Base-by-base conservation (phyloP, 371 early-diverging fungal genomes). In the Vairimorpha ceranae region DNA sequence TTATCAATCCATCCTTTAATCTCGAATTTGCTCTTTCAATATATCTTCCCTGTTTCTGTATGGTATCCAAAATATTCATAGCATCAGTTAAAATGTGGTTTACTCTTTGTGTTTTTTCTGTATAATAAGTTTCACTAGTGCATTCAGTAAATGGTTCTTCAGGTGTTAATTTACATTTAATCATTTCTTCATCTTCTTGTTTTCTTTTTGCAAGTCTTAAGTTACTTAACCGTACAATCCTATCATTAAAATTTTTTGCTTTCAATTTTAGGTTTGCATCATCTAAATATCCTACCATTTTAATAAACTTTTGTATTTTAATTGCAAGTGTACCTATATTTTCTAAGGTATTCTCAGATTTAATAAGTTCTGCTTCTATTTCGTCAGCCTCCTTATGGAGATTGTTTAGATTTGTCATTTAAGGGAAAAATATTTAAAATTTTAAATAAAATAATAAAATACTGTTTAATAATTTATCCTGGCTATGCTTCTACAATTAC, bases 21-120 rank as follows among this genome's bases (percentile, higher is more conserved):
- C 59, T 78, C 6, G 58, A 35, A 29, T 51, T 73, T 43, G 70
- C 79, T 45, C 66, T 67, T 56, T 70, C 71, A 46, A 81, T 69
- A 23, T 65, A 65, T 33, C 29, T 54, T 25, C 70, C 72, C 41
- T 81, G 81, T 48, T 58, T 68, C 48, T 72, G 67, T 43, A 81
- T 30, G 14, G 45, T 60, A 21, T 74, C 72, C 23, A 81, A 48
- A 38, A 59, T 36, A 54, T 75, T 74, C 19, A 79, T 71, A 3
- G 78, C 70, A 51, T 46, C 60, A 15, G 51, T 46, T 15, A 81
- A 12, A 17, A 75, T 45, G 32, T 65, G 38, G 64, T 78, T 69
- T 27, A 81, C 51, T 54, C 70, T 76, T 29, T 67, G 59, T 23
- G 56, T 76, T 25, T 71, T 79, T 4, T 35, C 21, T 1, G 46